These are phyloP conservation scores for Bipolaris zeicola DNA, from an alignment of 2,329 filamentous ascomycete genomes.

Conservation along the genomic window DNA sequence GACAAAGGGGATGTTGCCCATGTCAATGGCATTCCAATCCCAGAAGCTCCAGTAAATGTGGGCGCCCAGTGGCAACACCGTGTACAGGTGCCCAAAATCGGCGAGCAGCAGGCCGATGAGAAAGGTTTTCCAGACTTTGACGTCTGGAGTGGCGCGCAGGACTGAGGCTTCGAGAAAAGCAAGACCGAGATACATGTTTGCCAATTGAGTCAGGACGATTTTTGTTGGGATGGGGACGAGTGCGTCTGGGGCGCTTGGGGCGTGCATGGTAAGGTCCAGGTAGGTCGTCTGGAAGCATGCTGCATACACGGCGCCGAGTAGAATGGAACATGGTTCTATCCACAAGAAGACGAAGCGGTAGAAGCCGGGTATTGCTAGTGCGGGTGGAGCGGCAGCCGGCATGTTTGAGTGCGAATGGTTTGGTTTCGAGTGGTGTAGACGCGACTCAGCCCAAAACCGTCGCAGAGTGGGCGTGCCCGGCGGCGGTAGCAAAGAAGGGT, in stretches of 20 bases:
- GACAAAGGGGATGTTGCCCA: constrained; percentile 73
- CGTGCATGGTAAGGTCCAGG: constrained; percentile 65
- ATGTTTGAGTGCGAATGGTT: constrained; percentile 10
- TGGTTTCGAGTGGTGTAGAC: constrained; percentile 15
- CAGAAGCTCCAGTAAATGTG: constrained; percentile 67
- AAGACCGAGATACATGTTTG: constrained; percentile 79
- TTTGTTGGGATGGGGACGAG: constrained; percentile 64
- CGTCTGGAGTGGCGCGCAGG: constrained; percentile 69
- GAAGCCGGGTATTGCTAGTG: constrained; percentile 59
- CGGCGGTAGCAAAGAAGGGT: background rate
- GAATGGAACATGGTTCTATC: constrained; percentile 66
- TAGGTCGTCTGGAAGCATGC: constrained; percentile 61
- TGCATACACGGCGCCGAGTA: constrained; percentile 61
- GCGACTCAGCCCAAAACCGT: constrained; percentile 13
- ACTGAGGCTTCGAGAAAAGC: constrained; percentile 78
- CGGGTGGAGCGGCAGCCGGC: constrained; percentile 36
- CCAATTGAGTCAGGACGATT: constrained; percentile 74
- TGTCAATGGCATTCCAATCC: constrained; percentile 70
- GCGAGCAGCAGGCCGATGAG: constrained; percentile 71
- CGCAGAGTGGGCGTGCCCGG: constrained; percentile 1
- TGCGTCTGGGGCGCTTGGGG: constrained; percentile 55
- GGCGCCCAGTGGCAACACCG: constrained; percentile 63
- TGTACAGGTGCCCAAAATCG: constrained; percentile 77
- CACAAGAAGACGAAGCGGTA: constrained; percentile 78
- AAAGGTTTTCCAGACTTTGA: constrained; percentile 72